These are phyloP conservation scores for Chalciporus piperatoides DNA, from an alignment of 1,284 basidiomycete genomes.

Conservation along the genomic window DNA sequence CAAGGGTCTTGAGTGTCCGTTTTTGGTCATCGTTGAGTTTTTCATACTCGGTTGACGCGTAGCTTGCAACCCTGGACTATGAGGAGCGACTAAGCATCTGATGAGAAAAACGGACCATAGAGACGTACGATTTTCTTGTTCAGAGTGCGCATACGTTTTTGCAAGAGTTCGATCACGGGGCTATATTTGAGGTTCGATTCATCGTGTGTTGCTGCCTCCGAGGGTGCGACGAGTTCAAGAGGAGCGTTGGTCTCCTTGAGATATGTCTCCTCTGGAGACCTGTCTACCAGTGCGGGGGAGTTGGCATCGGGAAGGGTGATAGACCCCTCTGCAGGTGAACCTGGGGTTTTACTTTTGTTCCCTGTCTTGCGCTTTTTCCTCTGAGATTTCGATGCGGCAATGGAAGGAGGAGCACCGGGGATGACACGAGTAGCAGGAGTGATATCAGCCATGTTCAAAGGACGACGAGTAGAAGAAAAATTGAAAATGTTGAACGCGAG, in stretches of 20 bases:
- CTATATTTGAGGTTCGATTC: constrained; percentile 49
- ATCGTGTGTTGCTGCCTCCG: constrained; percentile 42
- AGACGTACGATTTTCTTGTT: constrained; percentile 80
- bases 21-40: constrained; percentile 85
- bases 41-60: constrained; percentile 60
- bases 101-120: constrained; percentile 6
- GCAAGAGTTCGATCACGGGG: constrained; percentile 71
- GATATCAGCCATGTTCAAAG: constrained; percentile 40
- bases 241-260: constrained; percentile 46
- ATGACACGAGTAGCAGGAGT: constrained; percentile 50
- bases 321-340: constrained; percentile 36
- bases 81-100: constrained; percentile 8
- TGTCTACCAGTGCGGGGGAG: constrained; percentile 48
- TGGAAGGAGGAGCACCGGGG: constrained; percentile 68
- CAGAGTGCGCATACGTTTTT: constrained; percentile 70
- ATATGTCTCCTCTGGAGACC: constrained; percentile 46
- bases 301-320: constrained; percentile 44
- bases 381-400: constrained; percentile 53
- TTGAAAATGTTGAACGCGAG: constrained; percentile 23
- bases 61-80: constrained; percentile 69
- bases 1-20: constrained; percentile 63
- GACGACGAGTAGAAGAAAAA: constrained; percentile 9
- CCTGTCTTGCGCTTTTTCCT: constrained; percentile 65
- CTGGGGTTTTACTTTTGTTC: constrained; percentile 40
- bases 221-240: constrained; percentile 45